These are phyloP conservation scores for Drechslerella stenobrocha DNA, from an alignment of 2,329 filamentous ascomycete species.

Conservation along the genomic window DNA sequence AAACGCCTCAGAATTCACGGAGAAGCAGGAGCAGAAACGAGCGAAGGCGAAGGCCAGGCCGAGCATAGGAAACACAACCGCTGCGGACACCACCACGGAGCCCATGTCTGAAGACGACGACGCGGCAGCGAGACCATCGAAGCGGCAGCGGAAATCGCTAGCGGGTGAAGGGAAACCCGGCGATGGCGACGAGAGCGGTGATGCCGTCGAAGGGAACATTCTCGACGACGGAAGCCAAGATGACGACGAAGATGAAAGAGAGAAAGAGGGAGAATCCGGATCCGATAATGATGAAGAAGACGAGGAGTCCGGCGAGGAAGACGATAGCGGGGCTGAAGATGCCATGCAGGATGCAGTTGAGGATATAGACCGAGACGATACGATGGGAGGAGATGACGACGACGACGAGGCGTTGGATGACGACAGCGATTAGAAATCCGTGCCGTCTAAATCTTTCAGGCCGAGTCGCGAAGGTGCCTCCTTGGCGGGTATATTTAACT, in stretches of 20 bases:
- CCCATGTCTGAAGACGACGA: slow-evolving; percentile 42
- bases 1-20: slow-evolving; percentile 16
- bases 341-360: slow-evolving; percentile 45
- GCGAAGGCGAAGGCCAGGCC: slow-evolving; percentile 17
- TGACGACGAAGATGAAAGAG: slow-evolving; percentile 44
- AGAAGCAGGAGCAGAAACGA: slow-evolving; percentile 20
- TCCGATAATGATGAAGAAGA: no score
- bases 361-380: slow-evolving; percentile 40
- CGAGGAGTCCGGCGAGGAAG: slow-evolving; percentile 43
- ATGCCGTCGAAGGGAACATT: slow-evolving; percentile 25
- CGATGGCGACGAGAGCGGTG: slow-evolving; percentile 16
- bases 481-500: no score
- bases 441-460: background rate
- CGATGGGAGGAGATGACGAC: slow-evolving; percentile 27
- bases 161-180: slow-evolving; percentile 24
- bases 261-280: slow-evolving; percentile 45
- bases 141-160: slow-evolving; percentile 38
- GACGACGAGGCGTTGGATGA: slow-evolving; percentile 38
- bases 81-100: slow-evolving; percentile 21
- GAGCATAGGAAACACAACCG: slow-evolving; percentile 11
- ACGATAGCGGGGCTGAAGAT: slow-evolving; percentile 26
- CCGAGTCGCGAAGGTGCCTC: background rate
- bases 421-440: slow-evolving; percentile 38
- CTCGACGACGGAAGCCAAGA: slow-evolving; percentile 40
- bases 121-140: slow-evolving; percentile 22